Conservation (phyloP, 2,329 filamentous ascomycete genomes). For the Colletotrichum musae region DNA sequence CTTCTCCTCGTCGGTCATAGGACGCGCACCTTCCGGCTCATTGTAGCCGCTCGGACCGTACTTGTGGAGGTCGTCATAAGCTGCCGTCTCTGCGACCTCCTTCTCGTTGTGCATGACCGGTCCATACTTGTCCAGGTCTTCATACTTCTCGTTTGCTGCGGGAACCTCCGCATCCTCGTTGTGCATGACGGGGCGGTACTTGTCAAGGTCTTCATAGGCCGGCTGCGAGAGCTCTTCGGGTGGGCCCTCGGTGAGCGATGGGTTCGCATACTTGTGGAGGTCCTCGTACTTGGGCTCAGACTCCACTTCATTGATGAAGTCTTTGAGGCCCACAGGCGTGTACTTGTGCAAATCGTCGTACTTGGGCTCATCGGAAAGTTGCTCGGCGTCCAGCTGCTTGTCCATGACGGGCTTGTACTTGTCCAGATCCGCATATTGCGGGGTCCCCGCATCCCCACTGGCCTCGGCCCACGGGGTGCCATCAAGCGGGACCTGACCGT, state of each 20-base stretch:
- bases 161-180: slow-evolving; percentile 48
- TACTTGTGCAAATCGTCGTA: slow-evolving; percentile 61
- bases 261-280: slow-evolving; percentile 51
- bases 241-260: slow-evolving; percentile 20
- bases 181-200: slow-evolving; percentile 52
- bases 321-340: slow-evolving; percentile 46
- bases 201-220: slow-evolving; percentile 53
- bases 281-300: slow-evolving; percentile 51
- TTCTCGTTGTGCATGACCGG: slow-evolving; percentile 50
- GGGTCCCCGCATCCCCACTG: slow-evolving; percentile 38
- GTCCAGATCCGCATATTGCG: slow-evolving; percentile 47
- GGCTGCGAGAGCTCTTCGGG: slow-evolving; percentile 44
- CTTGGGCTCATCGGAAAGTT: slow-evolving; percentile 42
- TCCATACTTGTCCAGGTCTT: slow-evolving; percentile 44
- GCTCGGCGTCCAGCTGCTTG: slow-evolving; percentile 45
- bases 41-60: slow-evolving; percentile 56
- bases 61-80: slow-evolving; percentile 56
- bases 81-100: slow-evolving; percentile 54
- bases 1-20: slow-evolving; percentile 51
- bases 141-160: slow-evolving; percentile 36
- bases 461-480: slow-evolving; percentile 43
- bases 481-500: slow-evolving; percentile 51
- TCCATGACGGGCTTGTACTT: slow-evolving; percentile 54
- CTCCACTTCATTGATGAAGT: slow-evolving; percentile 20
- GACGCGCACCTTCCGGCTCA: slow-evolving; percentile 52